Base-by-base conservation (phyloP, 257 asterid genomes). In the Solanum medicagineum region DNA sequence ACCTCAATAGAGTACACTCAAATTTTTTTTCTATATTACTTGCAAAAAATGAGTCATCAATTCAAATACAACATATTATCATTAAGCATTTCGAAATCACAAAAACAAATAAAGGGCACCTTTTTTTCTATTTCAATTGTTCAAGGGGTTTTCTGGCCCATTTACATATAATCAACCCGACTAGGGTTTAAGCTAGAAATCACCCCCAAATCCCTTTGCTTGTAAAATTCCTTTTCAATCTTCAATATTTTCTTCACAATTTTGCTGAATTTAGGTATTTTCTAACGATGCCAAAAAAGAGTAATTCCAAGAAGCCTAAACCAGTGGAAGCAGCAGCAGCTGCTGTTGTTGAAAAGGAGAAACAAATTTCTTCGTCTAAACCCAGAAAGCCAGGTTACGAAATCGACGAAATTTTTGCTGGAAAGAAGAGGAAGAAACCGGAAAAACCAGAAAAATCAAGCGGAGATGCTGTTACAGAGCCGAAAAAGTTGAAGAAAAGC, bases 341-440 rank as follows among this genome's bases (percentile, higher is more conserved):
- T 10, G 32, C 81, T 11, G 70, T 45, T 63, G 63, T 66, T 54
- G 77, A 77, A 55, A 73, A 84, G 57, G 84, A 20, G 86, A 87
- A 81, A 29, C 22, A 19, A 53, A 29, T 10, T 26, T 1, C 68
- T 47, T 69, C 22, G 1, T 68, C 85, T 2, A 70, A 85, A 84
- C 85, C 87, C 7, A 89, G 87, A 86, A 92, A 84, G 80, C 77
- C 86, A 32, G 89, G 90, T 42, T 88, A 86, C 82, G 98, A 94
- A 88, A 92, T 94, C 53, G 98, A 95, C 85, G 97, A 91, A 1
- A 93, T 95, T 7, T 94, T 93, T 83, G 93, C 94, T 2, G 89
- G 91, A 24, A 93, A 85, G 86, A 95, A 93, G 88, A 92, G 92
- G 75, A 92, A 88, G 88, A 85, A 75, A 36, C 71, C 85, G 0